Base-by-base conservation (phyloP, 371 early-diverging fungal species). In the Actinomortierella ambigua region DNA sequence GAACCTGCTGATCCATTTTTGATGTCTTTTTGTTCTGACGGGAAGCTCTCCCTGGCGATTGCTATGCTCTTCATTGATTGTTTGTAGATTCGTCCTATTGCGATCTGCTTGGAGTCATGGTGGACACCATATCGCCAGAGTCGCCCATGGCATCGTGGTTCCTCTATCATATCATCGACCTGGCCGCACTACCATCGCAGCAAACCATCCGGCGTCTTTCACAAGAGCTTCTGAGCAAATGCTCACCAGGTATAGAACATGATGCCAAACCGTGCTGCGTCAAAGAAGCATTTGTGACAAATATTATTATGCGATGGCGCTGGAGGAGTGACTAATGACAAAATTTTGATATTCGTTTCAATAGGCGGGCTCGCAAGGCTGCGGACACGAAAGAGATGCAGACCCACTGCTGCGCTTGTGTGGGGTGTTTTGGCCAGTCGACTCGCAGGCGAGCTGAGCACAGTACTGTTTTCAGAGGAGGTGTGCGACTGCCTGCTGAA, bases 141-240 rank as follows among this genome's bases (percentile, higher is more conserved):
- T 82, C 77, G 39, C 81, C 84, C 8, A 77, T 85, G 2, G 80
- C 84, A 1, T 81, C 84, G 69, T 83, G 83, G 1, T 85, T 85
- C 52, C 61, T 85, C 14, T 77, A 80, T 49, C 86, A 85, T 62
- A 78, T 84, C 40, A 76, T 85, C 55, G 86, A 85, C 53, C 69
- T 80, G 59, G 77, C 84, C 1, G 79, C 86, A 1, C 58, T 85
- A 18, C 86, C 83, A 9, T 80, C 82, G 1, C 76, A 79, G 34
- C 70, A 79, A 9, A 81, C 84, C 4, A 76, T 69, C 14, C 54
- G 67, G 11, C 59, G 59, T n/a, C 49, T 69, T 29, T 76, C 76
- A 17, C 63, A 69, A 23, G 63, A 69, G 23, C 23, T 76, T 39
- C 42, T 71, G 22, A 65, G 63, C 39, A 71, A 71, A 24, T 71